Conservation (phyloP, 345 rosid genomes). For the Turritis glabra region DNA sequence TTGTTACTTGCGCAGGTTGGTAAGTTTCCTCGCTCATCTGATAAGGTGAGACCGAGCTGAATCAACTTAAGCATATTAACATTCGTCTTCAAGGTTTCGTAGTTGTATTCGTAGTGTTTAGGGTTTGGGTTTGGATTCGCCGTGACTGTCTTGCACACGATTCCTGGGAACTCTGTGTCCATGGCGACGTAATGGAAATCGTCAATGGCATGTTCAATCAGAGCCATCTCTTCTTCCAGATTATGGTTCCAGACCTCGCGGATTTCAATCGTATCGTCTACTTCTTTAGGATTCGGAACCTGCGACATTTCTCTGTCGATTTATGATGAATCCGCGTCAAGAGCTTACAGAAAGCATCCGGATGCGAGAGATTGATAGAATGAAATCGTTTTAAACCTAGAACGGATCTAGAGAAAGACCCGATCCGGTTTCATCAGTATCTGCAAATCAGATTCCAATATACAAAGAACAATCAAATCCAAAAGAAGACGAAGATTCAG, state of each 20-base stretch:
- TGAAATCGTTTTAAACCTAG: slow-evolving; percentile 23
- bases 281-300: slow-evolving; percentile 40
- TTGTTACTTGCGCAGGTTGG: slow-evolving; percentile 68
- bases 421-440: slow-evolving; percentile 28
- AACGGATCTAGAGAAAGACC: slow-evolving; percentile 36
- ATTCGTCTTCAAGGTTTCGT: slow-evolving; percentile 65
- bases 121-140: slow-evolving; percentile 19
- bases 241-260: slow-evolving; percentile 81
- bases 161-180: slow-evolving; percentile 93
- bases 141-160: slow-evolving; percentile 65
- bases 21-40: slow-evolving; percentile 72
- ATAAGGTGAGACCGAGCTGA: slow-evolving; percentile 77
- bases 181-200: slow-evolving; percentile 69
- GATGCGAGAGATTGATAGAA: background rate
- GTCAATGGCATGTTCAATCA: slow-evolving; percentile 55
- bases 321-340: slow-evolving; percentile 7
- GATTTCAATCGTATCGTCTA: slow-evolving; percentile 63
- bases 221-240: slow-evolving; percentile 54
- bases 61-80: slow-evolving; percentile 75
- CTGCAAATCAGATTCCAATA: slow-evolving; percentile 10
- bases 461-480: slow-evolving; percentile 21
- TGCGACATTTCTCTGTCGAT: slow-evolving; percentile 51
- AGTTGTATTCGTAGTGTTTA: slow-evolving; percentile 49
- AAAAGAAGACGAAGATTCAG: background rate
- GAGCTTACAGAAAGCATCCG: background rate